Evolutionary conservation across 345 rosid genomes (phyloP), one percentile per base, ranked within the genome.

Genomic region (Syzygium jambos): DNA sequence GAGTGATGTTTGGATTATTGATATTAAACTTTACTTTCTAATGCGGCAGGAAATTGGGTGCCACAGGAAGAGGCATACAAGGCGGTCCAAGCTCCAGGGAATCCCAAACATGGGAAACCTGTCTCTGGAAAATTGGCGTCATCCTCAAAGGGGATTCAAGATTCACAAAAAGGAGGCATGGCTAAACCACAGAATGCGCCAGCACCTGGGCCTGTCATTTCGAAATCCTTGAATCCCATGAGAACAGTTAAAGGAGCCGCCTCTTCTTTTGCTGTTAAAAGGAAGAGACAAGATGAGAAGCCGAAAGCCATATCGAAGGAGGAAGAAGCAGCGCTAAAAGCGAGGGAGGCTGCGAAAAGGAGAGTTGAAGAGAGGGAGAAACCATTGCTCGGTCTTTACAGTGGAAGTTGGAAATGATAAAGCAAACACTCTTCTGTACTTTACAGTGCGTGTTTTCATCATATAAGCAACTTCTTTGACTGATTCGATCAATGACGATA

Each of bases 301-400:
- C 94, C 96, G 3, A 94, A 98, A 93, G 91, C 90, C 49, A 85
- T 95, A 83, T 93, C 98, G 19, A 90, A 89, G 88, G 99, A 95
- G 91, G 99, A 97, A 90, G 91, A 78, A 73, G 95, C 98, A 86
- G 99, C 99, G 27, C 93, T 95, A 61, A 97, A 92, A 91, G 98
- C 98, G 5, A 94, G 99, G 90, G 99, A 95, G 91, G 98, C 99
- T 90, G 98, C 98, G 43, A 95, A 92, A 90, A 97, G 94, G 94
- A 95, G 98, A 89, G 98, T 96, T 53, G 99, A 97, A 91, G 93
- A 95, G 86, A 94, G 99, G 88, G 98, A 97, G 91, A 96, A 96
- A 91, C 85, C 96, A 30, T 91, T 95, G 91, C 98, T 95, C 83
- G 99, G 99, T 77, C 95, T 96, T 88, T 96, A 97, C 92, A 93